Base-by-base conservation (phyloP, 2,329 filamentous ascomycete genomes). In the Mycosphaerella sp. region DNA sequence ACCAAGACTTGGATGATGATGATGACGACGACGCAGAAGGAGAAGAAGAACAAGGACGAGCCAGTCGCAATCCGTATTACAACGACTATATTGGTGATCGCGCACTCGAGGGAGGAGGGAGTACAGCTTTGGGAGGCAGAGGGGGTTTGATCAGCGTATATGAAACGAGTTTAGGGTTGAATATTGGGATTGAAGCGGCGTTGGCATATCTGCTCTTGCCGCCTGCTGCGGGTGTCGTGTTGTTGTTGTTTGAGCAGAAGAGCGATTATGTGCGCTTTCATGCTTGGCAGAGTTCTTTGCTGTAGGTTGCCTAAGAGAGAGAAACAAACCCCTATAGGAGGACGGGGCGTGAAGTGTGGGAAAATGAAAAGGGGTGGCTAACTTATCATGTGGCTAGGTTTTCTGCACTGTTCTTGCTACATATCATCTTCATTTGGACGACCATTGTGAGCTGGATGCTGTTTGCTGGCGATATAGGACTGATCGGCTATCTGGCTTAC, bases 201-300 rank as follows among this genome's bases (percentile, higher is more conserved):
- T 73, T 96, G 66, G 92, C 93, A 49, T 98, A 98, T 70, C 69
- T 96, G 58, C 76, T 86, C 47, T 74, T 95, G 11, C 93, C 93
- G 58, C 93, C 93, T 1, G 78, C 91, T 0, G 93, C 92, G 2
- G 88, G 87, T 2, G 88, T 96, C 26, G 70, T 95, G 61, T 73
- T 98, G 63, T 73, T 98, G 62, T 80, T 97, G 43, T 70, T 92
- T 59, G 93, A 98, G 78, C 83, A 91, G 67, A 93, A 95, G 76
- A 96, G 90, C 68, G 93, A 98, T 73, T 98, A 95, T 72, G 93
- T 98, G 54, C 81, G 93, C 59, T 97, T 97, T 64, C 93, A 98
- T 71, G 93, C 93, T 6, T 98, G 93, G 92, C 93, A 98, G 73
- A 64, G 60, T 14, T 64, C 67, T 31, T 51, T 70, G 46, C 49